Conservation (phyloP, 805 yeast genomes). For the Metschnikowia koreensis region DNA sequence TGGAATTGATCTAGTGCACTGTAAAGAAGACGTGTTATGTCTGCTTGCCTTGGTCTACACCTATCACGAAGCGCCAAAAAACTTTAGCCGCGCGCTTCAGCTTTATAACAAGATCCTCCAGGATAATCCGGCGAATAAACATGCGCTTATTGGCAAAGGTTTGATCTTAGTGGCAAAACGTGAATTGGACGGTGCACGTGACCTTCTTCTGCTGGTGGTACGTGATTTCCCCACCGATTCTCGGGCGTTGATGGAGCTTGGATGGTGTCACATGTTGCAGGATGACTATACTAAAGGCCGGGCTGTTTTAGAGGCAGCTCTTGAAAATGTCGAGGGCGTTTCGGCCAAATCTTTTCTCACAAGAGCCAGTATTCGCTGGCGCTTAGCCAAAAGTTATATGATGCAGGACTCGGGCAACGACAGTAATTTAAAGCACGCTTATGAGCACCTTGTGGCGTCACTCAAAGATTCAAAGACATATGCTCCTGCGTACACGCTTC, state of each 20-base stretch:
- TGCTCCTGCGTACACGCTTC: conserved; percentile 78
- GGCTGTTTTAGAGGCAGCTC: conserved; percentile 43
- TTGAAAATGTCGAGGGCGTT: conserved; percentile 45
- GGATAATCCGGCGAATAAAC: conserved; percentile 40
- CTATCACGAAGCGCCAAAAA: conserved; percentile 86
- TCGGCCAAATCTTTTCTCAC: conserved; percentile 52
- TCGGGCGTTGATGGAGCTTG: conserved; percentile 64
- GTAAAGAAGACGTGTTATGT: conserved; percentile 60
- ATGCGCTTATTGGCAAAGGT: conserved; percentile 81
- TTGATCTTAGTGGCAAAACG: conserved; percentile 68
- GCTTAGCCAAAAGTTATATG: conserved; percentile 66
- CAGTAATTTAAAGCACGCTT: conserved; percentile 46
- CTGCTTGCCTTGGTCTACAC: conserved; percentile 75
- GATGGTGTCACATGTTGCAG: conserved; percentile 72
- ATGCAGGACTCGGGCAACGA: conserved; percentile 21
- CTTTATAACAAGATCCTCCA: conserved; percentile 62
- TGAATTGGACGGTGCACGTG: conserved; percentile 52
- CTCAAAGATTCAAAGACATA: conserved; percentile 60
- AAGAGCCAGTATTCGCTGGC: conserved; percentile 65
- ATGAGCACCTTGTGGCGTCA: conserved; percentile 56
- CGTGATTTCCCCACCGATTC: conserved; percentile 47
- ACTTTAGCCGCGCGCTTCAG: conserved; percentile 69
- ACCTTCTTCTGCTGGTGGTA: conserved; percentile 51
- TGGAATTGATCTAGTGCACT: conserved; percentile 47
- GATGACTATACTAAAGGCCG: conserved; percentile 54